Base-by-base conservation (phyloP, 108 stramenopile species). In the Cyclotella sp. region DNA sequence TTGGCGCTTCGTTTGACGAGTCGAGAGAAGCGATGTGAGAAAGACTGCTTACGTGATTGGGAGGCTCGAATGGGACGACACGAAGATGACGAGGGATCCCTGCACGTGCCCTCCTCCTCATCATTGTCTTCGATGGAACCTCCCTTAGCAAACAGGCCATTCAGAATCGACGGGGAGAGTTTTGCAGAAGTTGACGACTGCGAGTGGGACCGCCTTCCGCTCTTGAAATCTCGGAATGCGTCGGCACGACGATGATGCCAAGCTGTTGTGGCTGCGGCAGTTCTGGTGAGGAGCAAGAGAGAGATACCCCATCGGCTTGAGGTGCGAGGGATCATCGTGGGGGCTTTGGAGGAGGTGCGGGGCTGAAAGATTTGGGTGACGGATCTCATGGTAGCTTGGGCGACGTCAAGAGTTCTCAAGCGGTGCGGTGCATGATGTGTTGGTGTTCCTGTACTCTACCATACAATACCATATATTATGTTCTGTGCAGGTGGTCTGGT, bases 211-310 rank as follows among this genome's bases (percentile, higher is more conserved):
- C 22, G 54, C 11, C 59, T 18, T 4, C 72, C 73, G n/a, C 64
- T 54, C 68, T 80, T 69, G 68, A 24, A 72, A 12, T 80, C 68
- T 28, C 79, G 65, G 39, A 68, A 80, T 26, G 40, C 43, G 42
- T 45, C 61, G 52, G 21, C 66, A 29, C 64, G 65, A 15, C 73
- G 79, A 54, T 74, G 79, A 47, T 74, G 66, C 79, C 79, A 80
- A 34, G 73, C 60, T 16, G 79, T 73, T 22, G 70, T 53, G 41
- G 77, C 77, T 54, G 44, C n/a, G 28, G 68, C 69, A 57, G 76
- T 26, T 49, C 65, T 70, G 13, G 80, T 67, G 16, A 81, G 54
- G 30, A 81, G 39, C n/a, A 70, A 28, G 40, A 58, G 19, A 0
- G 69, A 47, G 34, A 70, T 34, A 41, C 69, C 69, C 69, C 69